Evolutionary conservation across 805 yeast species (phyloP).

Genomic region (Kazachstania taianensis): DNA sequence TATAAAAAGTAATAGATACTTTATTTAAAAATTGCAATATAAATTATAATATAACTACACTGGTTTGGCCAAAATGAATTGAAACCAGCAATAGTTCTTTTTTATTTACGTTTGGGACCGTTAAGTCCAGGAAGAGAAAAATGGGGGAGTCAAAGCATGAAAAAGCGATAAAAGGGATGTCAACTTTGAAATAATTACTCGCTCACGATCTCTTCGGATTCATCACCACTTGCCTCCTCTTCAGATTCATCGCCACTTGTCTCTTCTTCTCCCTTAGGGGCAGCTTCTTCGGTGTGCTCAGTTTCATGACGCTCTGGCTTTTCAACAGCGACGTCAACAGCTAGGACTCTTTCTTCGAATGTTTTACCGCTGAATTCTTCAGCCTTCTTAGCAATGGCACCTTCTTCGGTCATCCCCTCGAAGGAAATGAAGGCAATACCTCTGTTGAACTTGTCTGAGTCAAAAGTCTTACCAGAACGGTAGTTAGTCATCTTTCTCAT

Average conservation of each 20-base stretch:
- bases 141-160: background rate
- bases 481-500: conserved; percentile 29
- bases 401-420: conserved; percentile 22
- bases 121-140: background rate
- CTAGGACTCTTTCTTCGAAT: conserved; percentile 54
- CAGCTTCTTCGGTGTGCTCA: conserved; percentile 3
- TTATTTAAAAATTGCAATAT: no score
- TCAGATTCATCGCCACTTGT: conserved; percentile 3
- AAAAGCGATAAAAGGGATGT: background rate
- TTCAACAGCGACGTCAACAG: conserved; percentile 59
- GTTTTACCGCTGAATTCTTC: conserved; percentile 56
- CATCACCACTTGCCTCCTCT: conserved; percentile 1
- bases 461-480: conserved; percentile 29
- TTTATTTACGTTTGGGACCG: no score
- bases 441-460: conserved; percentile 33
- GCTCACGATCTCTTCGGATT: background rate
- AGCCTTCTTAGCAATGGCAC: conserved; percentile 40
- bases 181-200: background rate
- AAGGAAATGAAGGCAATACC: conserved; percentile 57
- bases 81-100: no score
- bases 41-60: no score
- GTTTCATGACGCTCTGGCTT: conserved; percentile 26
- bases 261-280: conserved; percentile 4
- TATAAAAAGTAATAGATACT: no score
- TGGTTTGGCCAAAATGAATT: no score